Evolutionary conservation across 2,329 filamentous ascomycete genomes (phyloP).

Genomic region (Juglanconis juglandina): DNA sequence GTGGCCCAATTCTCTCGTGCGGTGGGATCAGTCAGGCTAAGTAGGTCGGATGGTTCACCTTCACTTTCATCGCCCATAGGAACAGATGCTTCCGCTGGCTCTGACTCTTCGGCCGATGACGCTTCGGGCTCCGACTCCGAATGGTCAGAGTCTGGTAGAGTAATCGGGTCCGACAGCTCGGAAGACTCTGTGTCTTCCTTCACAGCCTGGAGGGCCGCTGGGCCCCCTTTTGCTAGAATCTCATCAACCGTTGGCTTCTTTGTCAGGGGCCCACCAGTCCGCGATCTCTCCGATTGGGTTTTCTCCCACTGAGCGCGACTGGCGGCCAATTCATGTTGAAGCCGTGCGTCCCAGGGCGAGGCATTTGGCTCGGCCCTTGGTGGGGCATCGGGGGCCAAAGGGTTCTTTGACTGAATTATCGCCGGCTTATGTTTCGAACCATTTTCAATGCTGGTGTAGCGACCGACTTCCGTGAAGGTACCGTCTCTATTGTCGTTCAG

Average conservation of each 20-base stretch:
- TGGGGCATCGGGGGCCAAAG: not conserved
- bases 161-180: not conserved
- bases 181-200: not conserved
- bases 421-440: not conserved
- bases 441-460: not conserved
- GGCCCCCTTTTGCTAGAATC: not conserved
- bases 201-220: not conserved
- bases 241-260: constrained; percentile 1
- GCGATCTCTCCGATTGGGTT: not conserved
- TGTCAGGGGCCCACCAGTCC: too few relatives aligned
- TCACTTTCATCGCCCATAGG: not conserved
- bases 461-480: not conserved
- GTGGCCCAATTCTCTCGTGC: not conserved
- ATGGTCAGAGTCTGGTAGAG: not conserved
- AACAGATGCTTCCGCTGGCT: not conserved
- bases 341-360: not conserved
- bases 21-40: not conserved
- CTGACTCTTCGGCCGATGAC: not conserved
- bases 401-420: constrained; percentile 1
- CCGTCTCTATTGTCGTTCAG: constrained; percentile 15
- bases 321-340: not conserved
- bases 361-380: not conserved
- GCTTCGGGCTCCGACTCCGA: not conserved
- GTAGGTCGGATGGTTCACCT: not conserved
- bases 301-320: not conserved